Percentiles rank a stretch among this genome's conserved stretches.
These are phyloP conservation scores for Breviolum minutum DNA, from an alignment of 73 alveolate species.

Conservation along the genomic window DNA sequence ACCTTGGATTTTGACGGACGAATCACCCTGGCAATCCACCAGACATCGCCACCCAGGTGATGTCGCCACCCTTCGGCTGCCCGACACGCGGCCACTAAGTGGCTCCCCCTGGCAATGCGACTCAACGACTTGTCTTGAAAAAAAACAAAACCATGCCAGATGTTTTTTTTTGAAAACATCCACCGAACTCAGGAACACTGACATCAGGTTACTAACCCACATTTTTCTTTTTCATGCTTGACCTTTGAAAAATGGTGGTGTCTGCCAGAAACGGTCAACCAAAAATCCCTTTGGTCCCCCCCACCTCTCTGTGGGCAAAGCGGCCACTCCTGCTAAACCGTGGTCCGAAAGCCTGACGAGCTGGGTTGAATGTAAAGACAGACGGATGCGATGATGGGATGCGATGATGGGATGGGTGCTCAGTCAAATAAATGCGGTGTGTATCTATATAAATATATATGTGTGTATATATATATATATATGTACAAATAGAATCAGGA, in stretches of 20 bases:
- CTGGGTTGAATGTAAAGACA: neutral
- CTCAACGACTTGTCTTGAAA: neutral
- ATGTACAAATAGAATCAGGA: no score
- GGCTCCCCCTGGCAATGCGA: conserved; percentile 29
- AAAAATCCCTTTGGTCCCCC: neutral
- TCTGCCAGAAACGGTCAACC: neutral
- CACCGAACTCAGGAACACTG: no score
- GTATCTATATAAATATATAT: no score
- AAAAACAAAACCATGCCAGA: no score
- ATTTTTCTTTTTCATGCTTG: neutral
- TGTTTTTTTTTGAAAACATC: no score
- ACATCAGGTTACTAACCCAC: no score
- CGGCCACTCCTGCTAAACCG: conserved; percentile 66
- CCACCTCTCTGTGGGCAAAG: conserved; percentile 48
- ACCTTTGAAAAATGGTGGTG: no score
- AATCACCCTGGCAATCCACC: neutral
- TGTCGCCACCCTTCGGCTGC: neutral
- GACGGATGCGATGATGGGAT: no score
- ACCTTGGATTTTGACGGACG: neutral
- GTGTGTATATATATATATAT: no score
- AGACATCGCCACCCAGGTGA: neutral
- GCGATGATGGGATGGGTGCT: no score
- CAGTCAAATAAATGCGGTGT: no score
- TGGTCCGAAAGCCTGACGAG: conserved; percentile 57
- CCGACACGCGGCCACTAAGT: conserved; percentile 46